Evolutionary conservation across 2,329 filamentous ascomycete species (phyloP).

Genomic region (Arachnopeziza araneosa): DNA sequence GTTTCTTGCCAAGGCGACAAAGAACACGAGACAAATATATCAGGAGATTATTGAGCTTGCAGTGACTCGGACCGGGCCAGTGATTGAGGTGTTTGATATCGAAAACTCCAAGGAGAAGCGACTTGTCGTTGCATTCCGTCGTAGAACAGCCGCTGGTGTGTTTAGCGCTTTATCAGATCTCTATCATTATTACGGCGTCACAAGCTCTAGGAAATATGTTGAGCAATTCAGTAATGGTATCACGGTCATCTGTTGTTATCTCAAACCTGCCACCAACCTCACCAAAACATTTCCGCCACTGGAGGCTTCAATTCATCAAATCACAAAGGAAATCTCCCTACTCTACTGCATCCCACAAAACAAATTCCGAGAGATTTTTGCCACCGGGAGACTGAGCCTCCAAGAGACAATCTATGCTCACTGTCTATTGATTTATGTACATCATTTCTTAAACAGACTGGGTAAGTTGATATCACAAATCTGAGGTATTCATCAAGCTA

Average conservation of each 20-base stretch:
- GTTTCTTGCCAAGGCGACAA: constrained; percentile 92
- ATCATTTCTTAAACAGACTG: constrained; percentile 95
- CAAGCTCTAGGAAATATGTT: constrained; percentile 93
- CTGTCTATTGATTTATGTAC: constrained; percentile 95
- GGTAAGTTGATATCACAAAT: constrained; percentile 36
- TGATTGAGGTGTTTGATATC: constrained; percentile 97
- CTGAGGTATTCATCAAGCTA: not conserved
- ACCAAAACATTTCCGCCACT: constrained; percentile 67
- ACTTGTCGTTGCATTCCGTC: constrained; percentile 89
- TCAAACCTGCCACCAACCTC: constrained; percentile 63
- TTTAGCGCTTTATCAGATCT: constrained; percentile 94
- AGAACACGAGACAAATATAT: constrained; percentile 94
- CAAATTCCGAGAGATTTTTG: constrained; percentile 88
- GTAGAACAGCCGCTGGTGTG: constrained; percentile 83
- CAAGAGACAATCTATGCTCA: constrained; percentile 98
- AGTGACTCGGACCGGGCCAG: constrained; percentile 79
- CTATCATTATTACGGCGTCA: constrained; percentile 98
- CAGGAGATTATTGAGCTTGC: constrained; percentile 86
- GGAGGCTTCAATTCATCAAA: constrained; percentile 93
- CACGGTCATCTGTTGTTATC: constrained; percentile 92
- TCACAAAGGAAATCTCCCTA: constrained; percentile 96
- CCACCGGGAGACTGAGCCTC: constrained; percentile 76
- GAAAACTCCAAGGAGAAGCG: constrained; percentile 88
- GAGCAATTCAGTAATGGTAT: constrained; percentile 99
- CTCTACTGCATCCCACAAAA: constrained; percentile 98